Base-by-base conservation (phyloP, 352 stramenopile genomes). In the Phytophthora fragariae region DNA sequence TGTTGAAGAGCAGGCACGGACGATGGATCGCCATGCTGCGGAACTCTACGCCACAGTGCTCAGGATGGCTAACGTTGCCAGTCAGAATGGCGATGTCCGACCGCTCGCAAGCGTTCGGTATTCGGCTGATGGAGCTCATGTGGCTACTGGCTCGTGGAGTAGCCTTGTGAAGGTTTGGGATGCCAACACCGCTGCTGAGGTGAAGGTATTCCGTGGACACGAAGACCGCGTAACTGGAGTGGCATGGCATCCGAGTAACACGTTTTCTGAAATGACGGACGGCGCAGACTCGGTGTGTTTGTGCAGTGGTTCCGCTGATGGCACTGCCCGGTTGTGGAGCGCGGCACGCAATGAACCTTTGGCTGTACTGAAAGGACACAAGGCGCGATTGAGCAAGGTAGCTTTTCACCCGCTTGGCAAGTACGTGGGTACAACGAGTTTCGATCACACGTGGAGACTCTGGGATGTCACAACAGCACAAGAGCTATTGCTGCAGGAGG, bases 371-470 rank as follows among this genome's bases (percentile, higher is more conserved):
- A 77, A 81, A 41, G 91, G 91, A 31, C 91, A 97, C 62, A 83
- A 83, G 21, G 84, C 88, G 9, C 87, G 90, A 31, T 66, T 97
- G 52, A 88, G 88, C 12, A 95, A 93, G 62, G 89, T 99, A 24
- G 95, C 92, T 8, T 99, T 99, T 73, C 98, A 99, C 82, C 97
- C 98, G 4, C 80, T 89, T n/a, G 95, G 97, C 14, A 73, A 92
- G 47, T 95, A 94, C 70, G 81, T 99, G 6, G 97, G 88, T 27
- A 99, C 96, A 8, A 98, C 97, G 10, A 98, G 92, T 75, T 99
- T 98, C 72, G 98, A 99, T 78, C 92, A 98, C 68, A 99, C 97
- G 21, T 99, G 97, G 97, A 84, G 98, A n/a, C 84, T 99, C 15
- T 99, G 97, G 97, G 97, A 99, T 77, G 85, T 99, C 14, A 91